Conservation (phyloP, 805 yeast genomes). For the Millerozyma acaciae region DNA sequence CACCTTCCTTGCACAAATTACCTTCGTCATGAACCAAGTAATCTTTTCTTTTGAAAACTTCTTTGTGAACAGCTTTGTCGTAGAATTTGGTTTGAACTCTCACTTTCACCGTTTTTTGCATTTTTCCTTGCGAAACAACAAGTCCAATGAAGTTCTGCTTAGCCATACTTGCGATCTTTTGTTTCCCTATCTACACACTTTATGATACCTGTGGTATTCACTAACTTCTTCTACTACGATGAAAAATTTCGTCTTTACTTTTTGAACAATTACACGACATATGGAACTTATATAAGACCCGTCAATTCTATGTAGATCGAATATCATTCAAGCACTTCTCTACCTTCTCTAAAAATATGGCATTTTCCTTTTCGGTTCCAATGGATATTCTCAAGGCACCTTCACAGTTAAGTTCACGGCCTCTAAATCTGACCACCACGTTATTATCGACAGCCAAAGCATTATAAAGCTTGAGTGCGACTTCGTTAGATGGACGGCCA, state of each 20-base stretch:
- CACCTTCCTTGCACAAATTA: conserved; percentile 89
- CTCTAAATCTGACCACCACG: conserved; percentile 89
- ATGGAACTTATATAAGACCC: no score
- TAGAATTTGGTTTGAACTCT: conserved; percentile 75
- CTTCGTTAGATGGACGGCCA: conserved; percentile 62
- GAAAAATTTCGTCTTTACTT: no score
- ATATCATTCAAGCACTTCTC: conserved; percentile 18
- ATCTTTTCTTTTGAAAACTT: conserved; percentile 72
- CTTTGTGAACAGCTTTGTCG: conserved; percentile 70
- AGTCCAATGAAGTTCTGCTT: conserved; percentile 88
- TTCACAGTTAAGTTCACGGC: conserved; percentile 80
- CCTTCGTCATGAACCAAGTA: conserved; percentile 93
- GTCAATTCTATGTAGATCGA: background rate
- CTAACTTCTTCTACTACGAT: no score
- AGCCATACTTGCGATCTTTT: conserved; percentile 50
- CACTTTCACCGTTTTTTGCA: conserved; percentile 93
- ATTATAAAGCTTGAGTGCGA: conserved; percentile 65
- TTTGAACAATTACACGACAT: no score
- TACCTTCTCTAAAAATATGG: conserved; percentile 49
- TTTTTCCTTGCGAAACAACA: conserved; percentile 93
- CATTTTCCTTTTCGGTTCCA: conserved; percentile 79
- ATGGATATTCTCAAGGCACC: conserved; percentile 87
- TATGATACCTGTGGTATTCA: no score
- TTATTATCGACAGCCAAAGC: conserved; percentile 65
- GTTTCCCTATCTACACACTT: background rate